A percentile compares a stretch with the other conserved stretches of the same genome.
Conservation (phyloP, 2,329 filamentous ascomycete genomes). For the Endoconidiophora laricicola region DNA sequence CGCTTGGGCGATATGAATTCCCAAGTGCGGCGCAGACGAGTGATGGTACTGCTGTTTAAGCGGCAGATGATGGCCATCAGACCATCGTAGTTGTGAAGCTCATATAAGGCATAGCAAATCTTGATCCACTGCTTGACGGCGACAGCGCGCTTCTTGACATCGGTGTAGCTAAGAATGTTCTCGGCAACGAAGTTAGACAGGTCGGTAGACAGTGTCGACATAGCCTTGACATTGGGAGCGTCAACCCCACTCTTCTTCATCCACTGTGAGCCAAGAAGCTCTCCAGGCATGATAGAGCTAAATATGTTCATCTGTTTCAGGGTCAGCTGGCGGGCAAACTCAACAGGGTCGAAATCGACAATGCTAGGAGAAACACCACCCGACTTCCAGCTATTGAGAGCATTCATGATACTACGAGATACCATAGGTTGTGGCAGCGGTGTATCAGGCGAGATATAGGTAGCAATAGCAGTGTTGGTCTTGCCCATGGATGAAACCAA, state of each 20-base stretch:
- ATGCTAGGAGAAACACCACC: slow-evolving; percentile 57
- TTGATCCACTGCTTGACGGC: slow-evolving; percentile 99
- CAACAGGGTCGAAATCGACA: slow-evolving; percentile 78
- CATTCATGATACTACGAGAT: slow-evolving; percentile 57
- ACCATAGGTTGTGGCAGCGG: slow-evolving; percentile 54
- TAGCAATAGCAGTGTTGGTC: slow-evolving; percentile 53
- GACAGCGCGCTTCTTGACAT: slow-evolving; percentile 77
- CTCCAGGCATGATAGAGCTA: slow-evolving; percentile 79
- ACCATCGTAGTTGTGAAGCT: slow-evolving; percentile 89
- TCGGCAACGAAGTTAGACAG: slow-evolving; percentile 85
- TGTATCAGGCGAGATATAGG: slow-evolving; percentile 53
- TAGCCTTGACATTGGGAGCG: slow-evolving; percentile 79
- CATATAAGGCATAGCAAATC: slow-evolving; percentile 69
- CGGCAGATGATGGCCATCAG: slow-evolving; percentile 95
- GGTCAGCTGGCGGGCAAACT: slow-evolving; percentile 82
- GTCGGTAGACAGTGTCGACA: slow-evolving; percentile 85
- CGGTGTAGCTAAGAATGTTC: slow-evolving; percentile 73
- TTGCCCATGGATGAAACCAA: slow-evolving; percentile 77
- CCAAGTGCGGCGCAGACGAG: slow-evolving; percentile 80
- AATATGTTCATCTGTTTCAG: slow-evolving; percentile 84
- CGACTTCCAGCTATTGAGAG: slow-evolving; percentile 57
- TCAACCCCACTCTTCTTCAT: slow-evolving; percentile 69
- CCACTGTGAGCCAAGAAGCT: slow-evolving; percentile 84
- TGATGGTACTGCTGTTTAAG: slow-evolving; percentile 79
- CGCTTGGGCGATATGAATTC: slow-evolving; percentile 72